Base-by-base conservation (phyloP, 192 early-diverging fungal species). In the Chytriomyces sp. region DNA sequence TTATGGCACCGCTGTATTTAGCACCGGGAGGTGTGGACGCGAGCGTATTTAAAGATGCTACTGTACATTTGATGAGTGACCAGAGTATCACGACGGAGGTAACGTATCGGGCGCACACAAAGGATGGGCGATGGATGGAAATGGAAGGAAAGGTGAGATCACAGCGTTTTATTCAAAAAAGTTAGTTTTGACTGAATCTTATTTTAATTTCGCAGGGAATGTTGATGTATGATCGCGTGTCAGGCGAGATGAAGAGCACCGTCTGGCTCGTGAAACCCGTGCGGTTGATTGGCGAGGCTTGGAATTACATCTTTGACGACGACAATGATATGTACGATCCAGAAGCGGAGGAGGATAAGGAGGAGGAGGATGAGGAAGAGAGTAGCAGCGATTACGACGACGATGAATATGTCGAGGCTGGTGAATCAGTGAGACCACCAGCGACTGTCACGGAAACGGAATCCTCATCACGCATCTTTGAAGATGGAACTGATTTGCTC, bases 241-340 rank as follows among this genome's bases (percentile, higher is more conserved):
- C 87, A n/a, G 80, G 82, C 19, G 75, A 81, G 14, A 86, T 89
- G 0, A 81, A 82, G 53, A 91, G 89, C 59, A 89, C 87, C 2
- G 88, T 94, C 78, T 94, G 92, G 92, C 89, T 94, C 0, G 82
- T 90, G 2, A 85, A 89, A 25, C 92, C 93, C 2, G 75, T 83
- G 0, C 80, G 66, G 30, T 72, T 80, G 55, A 63, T 82, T 52
- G 79, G 80, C 0, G 84, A 81, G n/a, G 59, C 74, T 34, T 77
- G 81, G 81, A 70, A 82, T 69, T 68, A 83, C 63, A 65, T 75
- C 22, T 59, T 52, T 17, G 80, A 82, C n/a, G 56, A 61, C 31
- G 67, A 49, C 7, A 28, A 57, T 30, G 73, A 83, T 0, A 41
- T 28, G 3, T 60, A 30, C 38, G 78, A 80, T 44, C 66, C 74